Evolutionary conservation across 2,329 filamentous ascomycete genomes (phyloP).

Genomic region (Colletotrichum endophyticum): DNA sequence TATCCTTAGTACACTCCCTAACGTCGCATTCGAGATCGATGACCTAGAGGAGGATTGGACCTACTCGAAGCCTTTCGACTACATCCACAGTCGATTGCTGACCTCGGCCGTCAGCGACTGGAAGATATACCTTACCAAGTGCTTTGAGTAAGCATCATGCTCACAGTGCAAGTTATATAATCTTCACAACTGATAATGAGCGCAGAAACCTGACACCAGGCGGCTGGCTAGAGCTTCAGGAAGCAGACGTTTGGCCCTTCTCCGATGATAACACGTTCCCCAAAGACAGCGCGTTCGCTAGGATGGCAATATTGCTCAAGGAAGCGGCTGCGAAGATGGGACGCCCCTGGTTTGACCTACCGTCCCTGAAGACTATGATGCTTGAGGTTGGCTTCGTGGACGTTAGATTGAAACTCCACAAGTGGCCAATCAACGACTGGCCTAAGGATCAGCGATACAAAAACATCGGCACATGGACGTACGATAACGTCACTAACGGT

Average conservation of each 20-base stretch:
- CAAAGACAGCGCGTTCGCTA: not conserved
- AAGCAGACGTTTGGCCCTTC: not conserved
- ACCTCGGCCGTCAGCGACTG: not conserved
- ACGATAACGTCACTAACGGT: not conserved
- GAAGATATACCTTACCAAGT: not conserved
- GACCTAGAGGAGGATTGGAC: not conserved
- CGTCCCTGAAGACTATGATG: not conserved
- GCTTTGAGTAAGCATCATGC: not conserved
- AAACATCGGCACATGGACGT: not conserved
- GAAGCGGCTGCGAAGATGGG: not conserved
- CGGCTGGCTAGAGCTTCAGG: not conserved
- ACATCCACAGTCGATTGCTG: not conserved
- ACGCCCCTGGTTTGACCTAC: not conserved
- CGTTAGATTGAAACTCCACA: not conserved
- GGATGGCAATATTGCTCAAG: not conserved
- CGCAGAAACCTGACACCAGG: not conserved
- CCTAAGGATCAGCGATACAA: not conserved
- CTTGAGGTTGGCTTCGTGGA: not conserved
- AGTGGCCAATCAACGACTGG: not conserved
- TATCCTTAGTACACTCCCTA: not conserved
- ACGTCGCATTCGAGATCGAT: not conserved
- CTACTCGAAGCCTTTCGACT: not conserved
- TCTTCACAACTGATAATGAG: not conserved
- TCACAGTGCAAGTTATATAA: not conserved
- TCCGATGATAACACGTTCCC: not conserved